A percentile compares a stretch with the other conserved stretches of the same genome.
Evolutionary conservation across 192 early-diverging fungal genomes (phyloP).

Genomic region (Radiomyces spectabilis): DNA sequence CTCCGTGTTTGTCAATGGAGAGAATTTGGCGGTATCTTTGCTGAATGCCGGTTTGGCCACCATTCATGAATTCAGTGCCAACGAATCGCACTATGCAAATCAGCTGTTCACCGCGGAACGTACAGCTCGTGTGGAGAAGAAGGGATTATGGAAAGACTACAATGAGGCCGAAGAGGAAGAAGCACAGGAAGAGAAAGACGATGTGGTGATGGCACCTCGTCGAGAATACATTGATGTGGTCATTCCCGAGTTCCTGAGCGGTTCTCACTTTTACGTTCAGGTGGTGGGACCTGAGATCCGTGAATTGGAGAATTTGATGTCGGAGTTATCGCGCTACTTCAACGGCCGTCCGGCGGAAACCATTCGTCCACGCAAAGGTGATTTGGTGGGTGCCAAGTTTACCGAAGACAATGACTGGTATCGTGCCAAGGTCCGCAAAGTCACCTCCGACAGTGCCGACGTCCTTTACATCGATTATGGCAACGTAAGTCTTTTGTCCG

Average conservation of each 20-base stretch:
- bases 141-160: slow-evolving; percentile 68
- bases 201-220: slow-evolving; percentile 38
- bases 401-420: slow-evolving; percentile 87
- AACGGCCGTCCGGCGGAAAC: slow-evolving; percentile 23
- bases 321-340: slow-evolving; percentile 64
- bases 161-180: slow-evolving; percentile 33
- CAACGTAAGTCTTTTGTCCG: slow-evolving; percentile 46
- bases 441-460: slow-evolving; percentile 53
- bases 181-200: slow-evolving; percentile 15
- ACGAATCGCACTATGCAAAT: slow-evolving; percentile 62
- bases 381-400: slow-evolving; percentile 78
- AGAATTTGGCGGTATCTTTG: slow-evolving; percentile 70
- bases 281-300: slow-evolving; percentile 46
- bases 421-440: slow-evolving; percentile 72
- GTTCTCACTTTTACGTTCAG: slow-evolving; percentile 57
- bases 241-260: slow-evolving; percentile 57
- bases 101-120: slow-evolving; percentile 75
- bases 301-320: slow-evolving; percentile 80
- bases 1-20: slow-evolving; percentile 61
- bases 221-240: slow-evolving; percentile 74
- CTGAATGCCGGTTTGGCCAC: slow-evolving; percentile 77
- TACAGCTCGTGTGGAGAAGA: slow-evolving; percentile 55
- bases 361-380: slow-evolving; percentile 57
- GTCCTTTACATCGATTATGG: slow-evolving; percentile 94
- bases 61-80: slow-evolving; percentile 80